Conservation (phyloP, 257 asterid genomes). For the Orobanche coerulescens region DNA sequence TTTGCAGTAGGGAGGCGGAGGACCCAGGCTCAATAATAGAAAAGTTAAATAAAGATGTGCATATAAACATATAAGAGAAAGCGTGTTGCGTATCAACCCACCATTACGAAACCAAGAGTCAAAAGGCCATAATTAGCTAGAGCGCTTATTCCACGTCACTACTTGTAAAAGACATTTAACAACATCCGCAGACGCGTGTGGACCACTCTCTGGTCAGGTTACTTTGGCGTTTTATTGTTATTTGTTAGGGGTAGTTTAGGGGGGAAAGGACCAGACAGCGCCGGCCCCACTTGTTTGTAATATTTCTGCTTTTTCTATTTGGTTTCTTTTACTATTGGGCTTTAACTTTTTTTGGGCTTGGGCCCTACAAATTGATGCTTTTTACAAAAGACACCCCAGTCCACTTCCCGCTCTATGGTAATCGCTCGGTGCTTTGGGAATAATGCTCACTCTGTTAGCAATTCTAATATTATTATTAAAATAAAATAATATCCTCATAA, state of each 20-base stretch:
- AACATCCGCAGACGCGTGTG: neutral
- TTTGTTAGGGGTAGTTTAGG: conserved; percentile 5
- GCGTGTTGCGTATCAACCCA: neutral
- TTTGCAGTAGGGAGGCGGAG: no score
- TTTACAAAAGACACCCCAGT: conserved; percentile 5
- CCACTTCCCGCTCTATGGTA: conserved; percentile 16
- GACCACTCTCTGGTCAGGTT: no score
- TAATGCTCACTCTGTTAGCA: neutral
- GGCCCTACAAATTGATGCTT: conserved; percentile 13
- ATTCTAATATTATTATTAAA: neutral
- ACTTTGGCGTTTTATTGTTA: no score
- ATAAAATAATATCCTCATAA: neutral
- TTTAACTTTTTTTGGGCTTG: neutral
- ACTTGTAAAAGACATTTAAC: no score
- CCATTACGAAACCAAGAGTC: neutral
- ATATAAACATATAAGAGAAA: neutral
- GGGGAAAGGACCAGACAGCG: neutral
- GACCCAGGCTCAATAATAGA: no score
- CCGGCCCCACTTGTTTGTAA: conserved; percentile 18
- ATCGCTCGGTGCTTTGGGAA: conserved; percentile 7
- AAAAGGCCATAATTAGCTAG: no score
- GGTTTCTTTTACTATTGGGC: neutral
- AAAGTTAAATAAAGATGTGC: neutral
- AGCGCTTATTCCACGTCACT: no score
- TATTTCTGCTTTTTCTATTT: neutral